These are phyloP conservation scores for Drosera capensis DNA, from an alignment of 148 eudicot genomes.

Conservation along the genomic window DNA sequence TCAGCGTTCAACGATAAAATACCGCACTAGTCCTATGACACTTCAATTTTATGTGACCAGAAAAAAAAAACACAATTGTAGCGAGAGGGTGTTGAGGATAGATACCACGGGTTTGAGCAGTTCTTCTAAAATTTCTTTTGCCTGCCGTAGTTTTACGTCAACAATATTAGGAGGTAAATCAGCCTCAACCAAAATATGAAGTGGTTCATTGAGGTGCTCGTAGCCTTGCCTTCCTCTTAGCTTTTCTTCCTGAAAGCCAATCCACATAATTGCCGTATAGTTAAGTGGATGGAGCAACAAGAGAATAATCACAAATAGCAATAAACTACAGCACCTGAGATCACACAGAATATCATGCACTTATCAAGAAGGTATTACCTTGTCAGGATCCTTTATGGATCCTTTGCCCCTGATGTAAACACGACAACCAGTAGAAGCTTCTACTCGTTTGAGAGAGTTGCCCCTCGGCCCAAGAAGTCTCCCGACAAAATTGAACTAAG, in stretches of 20 bases:
- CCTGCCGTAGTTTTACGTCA: slow-evolving; percentile 73
- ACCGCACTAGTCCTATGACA: neutral
- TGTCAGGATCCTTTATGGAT: slow-evolving; percentile 92
- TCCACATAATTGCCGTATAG: neutral
- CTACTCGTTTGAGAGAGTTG: slow-evolving; percentile 87
- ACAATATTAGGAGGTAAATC: slow-evolving; percentile 83
- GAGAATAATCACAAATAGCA: neutral
- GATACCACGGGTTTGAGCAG: slow-evolving; percentile 95
- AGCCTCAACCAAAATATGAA: slow-evolving; percentile 91
- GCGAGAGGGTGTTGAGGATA: neutral
- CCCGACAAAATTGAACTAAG: slow-evolving; percentile 94
- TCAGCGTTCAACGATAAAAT: no score
- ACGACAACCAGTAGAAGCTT: slow-evolving; percentile 92
- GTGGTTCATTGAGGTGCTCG: slow-evolving; percentile 83
- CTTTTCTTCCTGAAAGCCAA: slow-evolving; percentile 54
- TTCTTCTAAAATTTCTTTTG: slow-evolving; percentile 88
- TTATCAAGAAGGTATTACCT: slow-evolving; percentile 24
- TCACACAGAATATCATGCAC: neutral
- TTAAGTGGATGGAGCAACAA: neutral
- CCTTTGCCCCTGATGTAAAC: slow-evolving; percentile 96
- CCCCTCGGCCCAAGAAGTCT: slow-evolving; percentile 97
- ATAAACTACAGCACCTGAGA: neutral
- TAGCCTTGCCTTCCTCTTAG: slow-evolving; percentile 93
- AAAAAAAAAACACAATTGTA: no score
- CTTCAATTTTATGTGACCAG: neutral